Conservation (phyloP, 108 stramenopile species). For the Cyclotella sp. region DNA sequence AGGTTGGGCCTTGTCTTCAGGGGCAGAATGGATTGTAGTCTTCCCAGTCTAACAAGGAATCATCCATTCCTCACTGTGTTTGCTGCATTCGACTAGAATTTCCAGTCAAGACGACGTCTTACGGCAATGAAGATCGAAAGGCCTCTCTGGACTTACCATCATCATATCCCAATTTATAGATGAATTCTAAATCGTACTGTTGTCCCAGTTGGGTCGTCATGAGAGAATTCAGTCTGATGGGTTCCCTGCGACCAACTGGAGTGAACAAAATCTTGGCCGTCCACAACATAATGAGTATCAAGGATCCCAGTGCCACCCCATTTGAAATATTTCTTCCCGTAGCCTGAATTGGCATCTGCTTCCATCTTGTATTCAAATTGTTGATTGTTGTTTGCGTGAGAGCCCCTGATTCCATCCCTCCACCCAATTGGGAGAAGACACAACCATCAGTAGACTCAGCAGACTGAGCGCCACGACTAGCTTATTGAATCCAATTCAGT, state of each 20-base stretch:
- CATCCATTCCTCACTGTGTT: constrained; percentile 13
- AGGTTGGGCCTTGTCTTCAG: constrained; percentile 19
- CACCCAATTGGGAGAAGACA: constrained; percentile 48
- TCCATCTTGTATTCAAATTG: constrained; percentile 44
- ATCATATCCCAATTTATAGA: constrained; percentile 57
- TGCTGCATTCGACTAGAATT: neutral
- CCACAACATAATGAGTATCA: constrained; percentile 32
- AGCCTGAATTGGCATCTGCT: constrained; percentile 27
- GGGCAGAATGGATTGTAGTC: constrained; percentile 35
- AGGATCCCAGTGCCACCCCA: constrained; percentile 32
- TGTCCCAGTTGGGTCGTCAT: neutral
- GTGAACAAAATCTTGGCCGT: constrained; percentile 35
- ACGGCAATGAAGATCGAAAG: constrained; percentile 50
- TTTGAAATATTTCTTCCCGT: constrained; percentile 47
- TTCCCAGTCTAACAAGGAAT: constrained; percentile 32
- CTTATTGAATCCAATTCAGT: constrained; percentile 39
- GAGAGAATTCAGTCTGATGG: neutral
- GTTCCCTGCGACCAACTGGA: constrained; percentile 11
- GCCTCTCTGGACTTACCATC: constrained; percentile 46
- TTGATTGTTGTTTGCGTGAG: constrained; percentile 13
- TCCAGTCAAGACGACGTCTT: constrained; percentile 6
- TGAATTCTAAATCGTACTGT: constrained; percentile 38
- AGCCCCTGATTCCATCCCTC: constrained; percentile 33
- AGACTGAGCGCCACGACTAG: constrained; percentile 30
- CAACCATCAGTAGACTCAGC: constrained; percentile 16